Evolutionary conservation across 2,329 filamentous ascomycete genomes (phyloP).

Genomic region (Aspergillus japonicus): DNA sequence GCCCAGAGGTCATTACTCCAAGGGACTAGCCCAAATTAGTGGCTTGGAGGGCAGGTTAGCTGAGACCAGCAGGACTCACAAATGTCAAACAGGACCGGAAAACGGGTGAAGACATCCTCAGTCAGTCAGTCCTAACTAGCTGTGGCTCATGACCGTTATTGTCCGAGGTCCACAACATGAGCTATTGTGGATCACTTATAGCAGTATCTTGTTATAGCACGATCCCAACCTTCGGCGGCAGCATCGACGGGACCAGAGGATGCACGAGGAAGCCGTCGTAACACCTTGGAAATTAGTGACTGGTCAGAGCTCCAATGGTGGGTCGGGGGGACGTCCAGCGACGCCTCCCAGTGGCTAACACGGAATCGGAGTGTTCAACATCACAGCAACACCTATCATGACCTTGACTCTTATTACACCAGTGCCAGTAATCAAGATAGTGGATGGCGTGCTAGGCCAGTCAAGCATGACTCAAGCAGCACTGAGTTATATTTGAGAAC

Average conservation of each 20-base stretch:
- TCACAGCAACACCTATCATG: not conserved
- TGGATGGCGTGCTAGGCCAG: not conserved
- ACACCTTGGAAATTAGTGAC: not conserved
- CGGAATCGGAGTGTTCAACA: not conserved
- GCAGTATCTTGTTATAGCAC: not conserved
- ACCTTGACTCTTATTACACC: not conserved
- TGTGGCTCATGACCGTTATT: not conserved
- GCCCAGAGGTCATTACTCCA: not conserved
- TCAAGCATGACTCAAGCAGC: not conserved
- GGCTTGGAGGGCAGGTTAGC: not conserved
- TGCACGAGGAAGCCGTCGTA: not conserved
- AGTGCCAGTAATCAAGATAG: not conserved
- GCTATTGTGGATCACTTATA: not conserved
- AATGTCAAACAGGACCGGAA: not conserved
- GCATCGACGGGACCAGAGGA: not conserved
- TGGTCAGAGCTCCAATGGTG: not conserved
- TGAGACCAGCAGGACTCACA: not conserved
- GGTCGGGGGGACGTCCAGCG: not conserved
- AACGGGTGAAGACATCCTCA: not conserved
- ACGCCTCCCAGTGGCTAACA: not conserved
- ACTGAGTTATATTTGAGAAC: not conserved
- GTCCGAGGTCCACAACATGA: not conserved
- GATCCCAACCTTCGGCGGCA: not conserved
- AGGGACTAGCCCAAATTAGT: not conserved
- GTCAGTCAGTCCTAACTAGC: not conserved